Evolutionary conservation across 176 grass and related monocot genomes (phyloP), one percentile per base, ranked within the genome.

Genomic region (Oryza meridionalis): DNA sequence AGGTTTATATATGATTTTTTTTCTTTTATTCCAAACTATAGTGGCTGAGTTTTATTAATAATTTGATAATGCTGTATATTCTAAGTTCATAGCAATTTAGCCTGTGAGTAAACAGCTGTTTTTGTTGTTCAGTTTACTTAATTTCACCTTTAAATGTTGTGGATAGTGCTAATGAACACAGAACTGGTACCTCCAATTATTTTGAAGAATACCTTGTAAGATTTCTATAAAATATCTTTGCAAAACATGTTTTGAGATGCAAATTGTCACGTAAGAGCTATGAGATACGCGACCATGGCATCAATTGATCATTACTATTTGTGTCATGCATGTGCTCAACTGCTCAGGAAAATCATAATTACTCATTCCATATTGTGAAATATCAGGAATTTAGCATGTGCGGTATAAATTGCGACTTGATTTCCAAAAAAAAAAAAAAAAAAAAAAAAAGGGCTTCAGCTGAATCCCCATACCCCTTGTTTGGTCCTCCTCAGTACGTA

Each of bases 51-150:
- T 59, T 17, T 67, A 50, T 43, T 12, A 17, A 45, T 25, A 82
- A 80, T 32, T 26, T 50, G 76, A 1, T 50, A 83, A 72, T 26
- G 4, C 11, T 82, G 73, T 88, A 78, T 66, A 73, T 47, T 69
- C 7, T 1, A 72, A 46, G 26, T 14, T 51, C 12, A 13, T 65
- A 31, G 9, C 26, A 35, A 63, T 79, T 84, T 68, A 76, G 45
- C 31, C 38, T 67, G 55, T 44, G 15, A 85, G 42, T 32, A 27
- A 38, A 58, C 21, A 24, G 21, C 33, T 9, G 14, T 65, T n/a
- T 24, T 11, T 62, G 55, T 43, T 77, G 13, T 51, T 51, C 13
- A 51, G 4, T 51, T 51, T 51, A 17, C 15, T 51, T 51, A 51
- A 6, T 17, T 51, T 51, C 49, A 51, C 15, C 15, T 16, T 15